Conservation (phyloP, 2,329 filamentous ascomycete species). For the Byssothecium circinans region DNA sequence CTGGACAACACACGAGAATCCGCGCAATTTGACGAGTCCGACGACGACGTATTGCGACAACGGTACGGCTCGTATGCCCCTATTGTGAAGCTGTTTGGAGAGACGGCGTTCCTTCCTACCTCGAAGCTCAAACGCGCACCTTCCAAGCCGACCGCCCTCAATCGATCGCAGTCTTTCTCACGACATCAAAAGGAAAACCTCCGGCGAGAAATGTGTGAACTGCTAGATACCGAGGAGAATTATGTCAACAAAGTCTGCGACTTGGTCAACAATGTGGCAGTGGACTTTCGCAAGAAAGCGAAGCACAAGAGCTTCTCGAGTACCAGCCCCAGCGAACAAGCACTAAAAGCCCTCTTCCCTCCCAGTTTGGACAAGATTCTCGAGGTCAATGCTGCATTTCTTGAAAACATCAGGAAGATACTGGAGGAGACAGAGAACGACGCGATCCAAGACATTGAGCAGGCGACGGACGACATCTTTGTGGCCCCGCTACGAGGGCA, state of each 20-base stretch:
- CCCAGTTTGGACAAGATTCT: slow-evolving; percentile 78
- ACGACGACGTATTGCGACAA: slow-evolving; percentile 66
- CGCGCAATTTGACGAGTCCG: slow-evolving; percentile 60
- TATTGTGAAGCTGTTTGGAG: slow-evolving; percentile 77
- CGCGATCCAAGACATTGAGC: slow-evolving; percentile 74
- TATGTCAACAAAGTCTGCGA: slow-evolving; percentile 89
- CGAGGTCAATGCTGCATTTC: slow-evolving; percentile 77
- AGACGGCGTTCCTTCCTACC: slow-evolving; percentile 83
- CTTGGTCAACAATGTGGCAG: slow-evolving; percentile 77
- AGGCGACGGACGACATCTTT: slow-evolving; percentile 46
- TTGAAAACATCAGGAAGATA: slow-evolving; percentile 72
- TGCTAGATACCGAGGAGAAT: slow-evolving; percentile 90
- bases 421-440: slow-evolving; percentile 84
- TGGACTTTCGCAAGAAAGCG: slow-evolving; percentile 74
- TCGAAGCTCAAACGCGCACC: slow-evolving; percentile 81
- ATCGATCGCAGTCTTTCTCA: slow-evolving; percentile 74
- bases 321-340: slow-evolving; percentile 70
- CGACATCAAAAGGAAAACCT: slow-evolving; percentile 81
- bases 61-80: slow-evolving; percentile 79
- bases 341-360: slow-evolving; percentile 79
- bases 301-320: slow-evolving; percentile 60
- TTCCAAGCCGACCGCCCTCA: slow-evolving; percentile 80
- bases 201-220: slow-evolving; percentile 83
- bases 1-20: slow-evolving; percentile 51
- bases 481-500: slow-evolving; percentile 37